Base-by-base conservation (phyloP, 2,329 filamentous ascomycete species). In the Mollisiaceae sp. region DNA sequence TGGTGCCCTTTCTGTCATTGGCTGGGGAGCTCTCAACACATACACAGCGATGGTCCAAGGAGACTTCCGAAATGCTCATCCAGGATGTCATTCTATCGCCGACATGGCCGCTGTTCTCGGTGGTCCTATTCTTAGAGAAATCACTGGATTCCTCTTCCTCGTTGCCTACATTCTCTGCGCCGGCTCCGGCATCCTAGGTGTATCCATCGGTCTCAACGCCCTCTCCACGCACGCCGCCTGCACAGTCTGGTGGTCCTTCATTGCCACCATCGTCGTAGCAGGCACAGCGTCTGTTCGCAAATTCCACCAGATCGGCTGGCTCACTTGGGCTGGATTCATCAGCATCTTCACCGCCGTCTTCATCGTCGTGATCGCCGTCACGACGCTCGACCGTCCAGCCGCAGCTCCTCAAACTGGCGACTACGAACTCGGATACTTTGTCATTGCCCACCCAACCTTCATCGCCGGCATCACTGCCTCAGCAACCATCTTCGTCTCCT, bases 51-150 rank as follows among this genome's bases (percentile, higher is more conserved):
- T 83, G 45, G 76, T 85, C 2, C 79, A 82, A 66, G 83, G 83
- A 41, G 75, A 84, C 59, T 86, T 85, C 66, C 77, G 83, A n/a
- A 81, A 82, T 65, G 74, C 76, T 27, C 81, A 86, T 63, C 79
- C 82, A 0, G 79, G 79, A 27, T 85, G 83, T 64, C 84, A 86
- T 70, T 80, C 78, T 15, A 82, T 85, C 52, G 80, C 82, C 24
- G 85, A 89, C 65, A 89, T 89, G 85, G 85, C 83, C 1, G 75
- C 82, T 24, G 78, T 85, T 0, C 80, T 89, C 0, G 85, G 86
- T 1, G 86, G 86, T 0, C 70, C 74, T 1, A 76, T 83, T 67
- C 70, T 84, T 12, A 82, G 80, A 60, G 86, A 89, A 72, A 52
- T 88, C 0, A 79, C 81, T 11, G 86, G 86, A 0, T 71, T 81